Percentiles rank a stretch among this genome's conserved stretches.
Evolutionary conservation across 2,329 filamentous ascomycete species (phyloP).

Genomic region (Cladobotryum mycophilum): DNA sequence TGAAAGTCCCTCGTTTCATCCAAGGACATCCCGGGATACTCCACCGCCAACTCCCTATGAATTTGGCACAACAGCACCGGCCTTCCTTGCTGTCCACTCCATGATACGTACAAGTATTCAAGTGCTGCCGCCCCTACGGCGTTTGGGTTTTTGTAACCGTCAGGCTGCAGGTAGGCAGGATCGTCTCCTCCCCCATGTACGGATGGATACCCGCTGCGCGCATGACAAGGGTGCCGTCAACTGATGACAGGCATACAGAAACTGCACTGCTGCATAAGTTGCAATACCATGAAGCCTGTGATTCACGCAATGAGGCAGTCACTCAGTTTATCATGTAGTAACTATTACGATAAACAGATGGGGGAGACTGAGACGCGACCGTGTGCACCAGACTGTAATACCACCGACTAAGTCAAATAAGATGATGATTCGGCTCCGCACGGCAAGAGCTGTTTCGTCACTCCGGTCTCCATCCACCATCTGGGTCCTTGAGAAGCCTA

Average conservation of each 20-base stretch:
- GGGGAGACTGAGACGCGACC: background rate
- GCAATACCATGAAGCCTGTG: background rate
- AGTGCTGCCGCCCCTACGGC: no score
- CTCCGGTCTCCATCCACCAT: slow-evolving; percentile 5
- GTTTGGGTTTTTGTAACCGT: background rate
- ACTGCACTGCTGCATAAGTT: background rate
- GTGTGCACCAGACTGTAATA: background rate
- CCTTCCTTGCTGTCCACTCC: no score
- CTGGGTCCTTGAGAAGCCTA: background rate
- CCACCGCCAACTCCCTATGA: background rate
- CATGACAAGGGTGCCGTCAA: slow-evolving; percentile 5
- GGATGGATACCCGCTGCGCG: background rate
- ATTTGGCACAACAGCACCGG: no score
- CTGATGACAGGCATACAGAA: background rate
- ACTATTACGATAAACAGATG: background rate
- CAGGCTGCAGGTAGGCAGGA: slow-evolving; percentile 1
- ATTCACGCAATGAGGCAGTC: slow-evolving; percentile 3
- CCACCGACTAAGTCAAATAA: background rate
- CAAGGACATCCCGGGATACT: background rate
- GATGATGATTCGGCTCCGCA: slow-evolving; percentile 10
- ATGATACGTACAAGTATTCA: no score
- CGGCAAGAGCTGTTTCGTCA: slow-evolving; percentile 2
- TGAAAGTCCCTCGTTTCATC: no score
- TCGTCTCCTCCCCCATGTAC: background rate
- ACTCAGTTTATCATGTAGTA: background rate